These are phyloP conservation scores for Amanita phalloides DNA, from an alignment of 768 basidiomycete genomes.

Conservation along the genomic window DNA sequence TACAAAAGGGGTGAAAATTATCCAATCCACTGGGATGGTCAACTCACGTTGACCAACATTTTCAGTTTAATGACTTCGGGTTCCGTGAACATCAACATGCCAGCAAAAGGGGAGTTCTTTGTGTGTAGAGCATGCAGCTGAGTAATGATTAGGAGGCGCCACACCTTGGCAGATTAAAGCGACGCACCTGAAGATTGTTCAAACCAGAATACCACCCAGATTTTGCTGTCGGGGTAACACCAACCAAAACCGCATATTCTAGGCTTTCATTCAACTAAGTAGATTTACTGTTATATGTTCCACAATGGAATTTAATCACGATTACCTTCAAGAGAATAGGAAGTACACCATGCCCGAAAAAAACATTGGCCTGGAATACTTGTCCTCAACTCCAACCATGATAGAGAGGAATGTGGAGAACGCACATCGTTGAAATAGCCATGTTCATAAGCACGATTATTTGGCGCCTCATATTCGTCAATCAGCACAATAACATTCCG, in stretches of 20 bases:
- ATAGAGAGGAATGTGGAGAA: conserved; percentile 5
- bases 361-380: conserved; percentile 9
- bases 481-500: conserved; percentile 8
- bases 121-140: conserved; percentile 8
- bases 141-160: conserved; percentile 7
- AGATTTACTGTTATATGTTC: background rate
- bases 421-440: conserved; percentile 9
- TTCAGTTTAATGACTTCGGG: conserved; percentile 7
- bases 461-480: background rate
- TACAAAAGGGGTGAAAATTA: conserved; percentile 1
- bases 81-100: conserved; percentile 11
- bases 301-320: conserved; percentile 2
- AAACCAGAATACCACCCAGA: conserved; percentile 2
- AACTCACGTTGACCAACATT: conserved; percentile 5
- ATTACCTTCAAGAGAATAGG: conserved; percentile 11
- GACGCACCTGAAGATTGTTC: conserved; percentile 1
- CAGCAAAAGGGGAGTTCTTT: conserved; percentile 6
- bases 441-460: conserved; percentile 8
- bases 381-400: conserved; percentile 7
- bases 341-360: conserved; percentile 9
- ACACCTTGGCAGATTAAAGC: conserved; percentile 8
- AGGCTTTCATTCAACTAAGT: conserved; percentile 6
- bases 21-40: background rate
- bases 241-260: conserved; percentile 8
- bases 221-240: conserved; percentile 8